phyloP scores from a whole-genome alignment of 495 filamentous ascomycete genomes.

The Corynascus novoguineensis region DNA sequence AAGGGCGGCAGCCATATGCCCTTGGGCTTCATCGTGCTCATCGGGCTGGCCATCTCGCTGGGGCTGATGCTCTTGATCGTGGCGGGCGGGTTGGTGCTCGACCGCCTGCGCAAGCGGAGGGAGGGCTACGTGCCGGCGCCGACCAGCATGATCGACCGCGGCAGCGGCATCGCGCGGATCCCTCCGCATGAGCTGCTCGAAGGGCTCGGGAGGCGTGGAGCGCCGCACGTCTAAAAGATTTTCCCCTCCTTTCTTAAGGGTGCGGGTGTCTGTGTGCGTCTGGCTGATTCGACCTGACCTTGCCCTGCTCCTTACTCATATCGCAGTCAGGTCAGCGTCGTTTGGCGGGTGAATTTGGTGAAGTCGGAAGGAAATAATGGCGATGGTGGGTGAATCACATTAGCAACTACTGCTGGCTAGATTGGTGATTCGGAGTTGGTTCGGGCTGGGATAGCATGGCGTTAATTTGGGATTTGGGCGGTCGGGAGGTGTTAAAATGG shows the following conservation, averaged over 20 bases:
- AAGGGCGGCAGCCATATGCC: slow-evolving; percentile 49
- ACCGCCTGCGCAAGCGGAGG: slow-evolving; percentile 73
- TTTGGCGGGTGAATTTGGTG: background rate
- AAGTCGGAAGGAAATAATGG: background rate
- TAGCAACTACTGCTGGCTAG: background rate
- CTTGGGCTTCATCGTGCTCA: slow-evolving; percentile 81
- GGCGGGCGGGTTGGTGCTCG: slow-evolving; percentile 72
- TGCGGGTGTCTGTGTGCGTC: no score
- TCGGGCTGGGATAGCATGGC: background rate
- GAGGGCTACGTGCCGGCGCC: slow-evolving; percentile 85
- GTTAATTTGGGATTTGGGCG: background rate
- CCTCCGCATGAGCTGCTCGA: slow-evolving; percentile 77
- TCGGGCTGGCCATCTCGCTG: slow-evolving; percentile 85
- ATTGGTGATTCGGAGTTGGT: background rate
- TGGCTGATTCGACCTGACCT: no score
- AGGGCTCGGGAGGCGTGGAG: slow-evolving; percentile 36
- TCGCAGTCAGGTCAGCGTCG: no score
- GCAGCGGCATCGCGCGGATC: slow-evolving; percentile 68
- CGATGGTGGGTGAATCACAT: background rate
- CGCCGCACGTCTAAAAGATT: slow-evolving; percentile 42
- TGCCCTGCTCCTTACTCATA: no score
- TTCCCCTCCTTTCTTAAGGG: no score
- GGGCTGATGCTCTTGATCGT: slow-evolving; percentile 85
- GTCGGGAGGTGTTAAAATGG: slow-evolving; percentile 5
- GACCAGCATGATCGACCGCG: slow-evolving; percentile 65